Evolutionary conservation across 2,329 filamentous ascomycete genomes (phyloP), one percentile per base, ranked within the genome.

Genomic region (Clonostachys sp.): DNA sequence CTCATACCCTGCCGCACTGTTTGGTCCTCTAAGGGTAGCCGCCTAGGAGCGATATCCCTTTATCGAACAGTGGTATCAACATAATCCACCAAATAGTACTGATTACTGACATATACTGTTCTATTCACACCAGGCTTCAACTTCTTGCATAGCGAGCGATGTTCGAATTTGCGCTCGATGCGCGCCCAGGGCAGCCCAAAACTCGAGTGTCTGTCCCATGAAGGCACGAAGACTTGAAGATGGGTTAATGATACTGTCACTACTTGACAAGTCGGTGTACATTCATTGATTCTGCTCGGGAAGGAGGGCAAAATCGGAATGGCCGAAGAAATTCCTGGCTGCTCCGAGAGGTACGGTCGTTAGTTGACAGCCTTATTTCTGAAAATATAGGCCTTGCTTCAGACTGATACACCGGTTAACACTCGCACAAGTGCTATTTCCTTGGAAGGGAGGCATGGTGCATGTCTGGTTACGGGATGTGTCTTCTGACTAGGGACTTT

Each of bases 1-100:
- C 46, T 60, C 6, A 53, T 70, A 17, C 67, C 67, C n/a, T 71
- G 67, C 45, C 55, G 52, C 45, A 68, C 67, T 6, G 55, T 70
- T 12, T 67, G 66, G 66, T 61, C 61, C 9, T 45, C 53, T 12
- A 41, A 46, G 13, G 63, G 62, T 30, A 55, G 65, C 46, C 63
- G 60, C 33, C 48, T 71, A 17, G 54, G 55, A 18, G 53, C 61
- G 30, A 55, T 71, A 41, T 63, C 58, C n/a, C 48, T 68, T 14
- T 67, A 62, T 48, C 59, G 59, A 39, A 39, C 36, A 39, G 14
- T 39, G 14, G 12, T 39, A 39, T 18, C 14, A 39, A 39, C 17
- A n/a, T 39, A 14, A n/a, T n/a, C 38, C 9, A 18, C n/a, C 12
- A 18, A 40, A 18, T 40, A n/a, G 12, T 40, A n/a, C 12, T 40